These are phyloP conservation scores for Suillus brevipes DNA, from an alignment of 768 basidiomycete genomes.

Conservation along the genomic window DNA sequence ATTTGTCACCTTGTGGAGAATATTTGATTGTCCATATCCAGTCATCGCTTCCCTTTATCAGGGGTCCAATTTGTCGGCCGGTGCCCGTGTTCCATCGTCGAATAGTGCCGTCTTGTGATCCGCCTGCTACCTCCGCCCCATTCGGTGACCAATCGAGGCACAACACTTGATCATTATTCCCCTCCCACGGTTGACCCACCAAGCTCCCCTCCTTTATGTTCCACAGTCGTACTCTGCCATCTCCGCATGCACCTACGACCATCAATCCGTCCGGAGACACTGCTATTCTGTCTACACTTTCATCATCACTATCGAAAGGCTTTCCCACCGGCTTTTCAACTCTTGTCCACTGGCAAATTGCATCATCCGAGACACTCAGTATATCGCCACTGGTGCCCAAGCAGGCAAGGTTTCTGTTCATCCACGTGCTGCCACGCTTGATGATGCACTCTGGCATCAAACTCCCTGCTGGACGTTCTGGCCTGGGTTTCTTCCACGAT, in stretches of 20 bases:
- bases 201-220: neutral
- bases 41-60: neutral
- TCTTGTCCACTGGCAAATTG: neutral
- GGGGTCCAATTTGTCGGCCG: neutral
- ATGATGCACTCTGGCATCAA: neutral
- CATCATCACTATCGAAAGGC: neutral
- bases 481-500: neutral
- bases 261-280: neutral
- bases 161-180: neutral
- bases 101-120: conserved; percentile 11
- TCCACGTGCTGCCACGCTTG: neutral
- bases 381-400: neutral
- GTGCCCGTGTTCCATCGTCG: conserved; percentile 15
- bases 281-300: conserved; percentile 34
- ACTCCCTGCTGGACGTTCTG: neutral
- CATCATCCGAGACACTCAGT: neutral
- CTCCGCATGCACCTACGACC: neutral
- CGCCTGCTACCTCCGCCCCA: conserved; percentile 11
- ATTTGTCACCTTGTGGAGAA: neutral
- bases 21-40: neutral
- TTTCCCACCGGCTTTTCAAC: neutral
- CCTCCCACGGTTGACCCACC: neutral
- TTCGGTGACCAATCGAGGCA: conserved; percentile 14
- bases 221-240: neutral
- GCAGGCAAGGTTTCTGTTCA: neutral